These are phyloP conservation scores for Cubamyces sp. DNA, from an alignment of 768 basidiomycete genomes.

Conservation along the genomic window DNA sequence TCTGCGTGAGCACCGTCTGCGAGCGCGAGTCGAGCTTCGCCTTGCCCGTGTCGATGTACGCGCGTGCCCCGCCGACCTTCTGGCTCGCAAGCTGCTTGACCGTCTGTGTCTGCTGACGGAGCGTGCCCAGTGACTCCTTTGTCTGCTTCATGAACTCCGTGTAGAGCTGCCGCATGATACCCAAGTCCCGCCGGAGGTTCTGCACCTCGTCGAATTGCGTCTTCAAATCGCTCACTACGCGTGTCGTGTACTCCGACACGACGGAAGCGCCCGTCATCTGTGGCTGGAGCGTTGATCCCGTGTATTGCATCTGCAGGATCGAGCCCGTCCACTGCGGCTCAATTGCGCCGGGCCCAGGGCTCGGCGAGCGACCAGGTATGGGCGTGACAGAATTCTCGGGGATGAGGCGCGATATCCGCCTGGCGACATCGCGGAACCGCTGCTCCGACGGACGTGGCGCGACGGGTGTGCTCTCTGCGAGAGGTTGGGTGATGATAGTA, in stretches of 20 bases:
- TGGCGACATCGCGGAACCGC: constrained; percentile 73
- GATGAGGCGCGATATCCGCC: constrained; percentile 74
- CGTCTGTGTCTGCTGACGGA: constrained; percentile 83
- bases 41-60: constrained; percentile 91
- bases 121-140: constrained; percentile 76
- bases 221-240: constrained; percentile 81
- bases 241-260: constrained; percentile 70
- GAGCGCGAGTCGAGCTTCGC: constrained; percentile 86
- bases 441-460: constrained; percentile 72
- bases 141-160: constrained; percentile 92
- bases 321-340: constrained; percentile 30
- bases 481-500: constrained; percentile 53
- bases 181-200: constrained; percentile 90
- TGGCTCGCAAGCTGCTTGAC: constrained; percentile 86
- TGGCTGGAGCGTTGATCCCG: constrained; percentile 69
- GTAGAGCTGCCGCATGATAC: constrained; percentile 92
- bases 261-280: constrained; percentile 79
- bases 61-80: constrained; percentile 83
- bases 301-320: constrained; percentile 53
- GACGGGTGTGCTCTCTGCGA: constrained; percentile 68
- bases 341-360: constrained; percentile 33
- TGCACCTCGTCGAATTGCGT: constrained; percentile 96
- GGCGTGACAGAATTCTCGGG: constrained; percentile 42
- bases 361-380: constrained; percentile 31
- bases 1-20: constrained; percentile 87